Percentiles rank a stretch among this genome's conserved stretches.
phyloP scores from a whole-genome alignment of 805 yeast genomes.

The Wickerhamiella sergipiensis region DNA sequence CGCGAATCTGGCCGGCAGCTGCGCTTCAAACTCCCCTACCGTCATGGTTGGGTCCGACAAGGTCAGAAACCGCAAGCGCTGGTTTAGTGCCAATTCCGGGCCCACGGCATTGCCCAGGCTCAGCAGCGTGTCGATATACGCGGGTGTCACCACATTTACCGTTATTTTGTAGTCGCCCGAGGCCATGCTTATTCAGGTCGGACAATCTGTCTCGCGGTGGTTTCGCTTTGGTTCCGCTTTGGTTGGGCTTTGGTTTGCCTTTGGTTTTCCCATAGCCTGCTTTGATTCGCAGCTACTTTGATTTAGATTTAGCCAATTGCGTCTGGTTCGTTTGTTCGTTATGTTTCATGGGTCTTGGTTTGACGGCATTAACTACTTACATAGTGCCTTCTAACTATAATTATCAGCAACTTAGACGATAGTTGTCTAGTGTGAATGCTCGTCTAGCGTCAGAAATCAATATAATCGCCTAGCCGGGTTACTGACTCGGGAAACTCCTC shows the following conservation, averaged over 20 bases:
- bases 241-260: too few relatives aligned
- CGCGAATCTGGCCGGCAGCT: background rate
- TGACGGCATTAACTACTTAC: too few relatives aligned
- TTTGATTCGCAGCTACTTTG: too few relatives aligned
- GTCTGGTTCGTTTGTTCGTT: too few relatives aligned
- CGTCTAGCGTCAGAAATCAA: background rate
- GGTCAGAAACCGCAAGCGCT: background rate
- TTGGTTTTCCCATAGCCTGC: too few relatives aligned
- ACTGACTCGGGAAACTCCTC: background rate
- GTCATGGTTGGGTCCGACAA: background rate
- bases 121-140: background rate
- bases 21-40: background rate
- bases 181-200: background rate
- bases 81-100: background rate
- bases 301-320: too few relatives aligned
- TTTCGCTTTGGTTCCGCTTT: too few relatives aligned
- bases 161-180: background rate
- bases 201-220: too few relatives aligned
- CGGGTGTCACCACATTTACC: background rate
- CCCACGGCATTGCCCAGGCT: background rate
- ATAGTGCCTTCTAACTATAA: too few relatives aligned
- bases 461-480: background rate
- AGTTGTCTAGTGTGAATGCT: too few relatives aligned
- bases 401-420: too few relatives aligned
- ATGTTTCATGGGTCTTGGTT: too few relatives aligned